Percentiles rank a stretch among this genome's conserved stretches.
These are phyloP conservation scores for Naganishia antarctica DNA, from an alignment of 768 basidiomycete genomes.

Conservation along the genomic window DNA sequence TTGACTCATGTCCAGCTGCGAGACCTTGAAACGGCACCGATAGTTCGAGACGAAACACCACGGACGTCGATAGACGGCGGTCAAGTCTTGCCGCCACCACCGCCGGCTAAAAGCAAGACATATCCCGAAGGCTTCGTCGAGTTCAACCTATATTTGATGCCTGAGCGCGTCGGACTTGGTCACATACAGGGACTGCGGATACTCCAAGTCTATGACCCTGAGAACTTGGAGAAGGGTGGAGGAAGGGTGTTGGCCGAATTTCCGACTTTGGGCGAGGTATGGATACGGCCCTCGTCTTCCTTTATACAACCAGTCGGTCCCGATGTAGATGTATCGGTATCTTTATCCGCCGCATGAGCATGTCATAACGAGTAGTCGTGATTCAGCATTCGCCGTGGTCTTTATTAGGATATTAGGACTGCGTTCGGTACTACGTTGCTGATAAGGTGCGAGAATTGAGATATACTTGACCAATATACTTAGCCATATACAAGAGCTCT, in stretches of 20 bases:
- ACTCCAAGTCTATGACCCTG: slow-evolving; percentile 9
- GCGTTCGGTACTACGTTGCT: too few relatives aligned
- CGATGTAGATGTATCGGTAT: too few relatives aligned
- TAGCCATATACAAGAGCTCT: slow-evolving; percentile 22
- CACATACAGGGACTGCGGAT: slow-evolving; percentile 3
- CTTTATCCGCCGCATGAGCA: too few relatives aligned
- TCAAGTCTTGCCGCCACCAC: slow-evolving; percentile 1
- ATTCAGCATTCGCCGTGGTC: too few relatives aligned
- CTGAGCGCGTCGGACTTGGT: background rate
- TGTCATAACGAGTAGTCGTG: too few relatives aligned
- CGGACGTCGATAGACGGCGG: slow-evolving; percentile 15
- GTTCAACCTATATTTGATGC: background rate
- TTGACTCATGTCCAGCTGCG: slow-evolving; percentile 8
- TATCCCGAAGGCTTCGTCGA: slow-evolving; percentile 18
- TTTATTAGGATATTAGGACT: too few relatives aligned
- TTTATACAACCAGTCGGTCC: too few relatives aligned
- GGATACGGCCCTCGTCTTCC: slow-evolving; percentile 8
- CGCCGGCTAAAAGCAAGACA: background rate
- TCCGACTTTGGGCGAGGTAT: slow-evolving; percentile 18
- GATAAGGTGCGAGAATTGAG: background rate
- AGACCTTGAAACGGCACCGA: background rate
- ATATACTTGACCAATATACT: slow-evolving; percentile 24
- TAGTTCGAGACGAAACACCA: slow-evolving; percentile 9
- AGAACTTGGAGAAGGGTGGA: background rate
- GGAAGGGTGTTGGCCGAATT: slow-evolving; percentile 12